These are phyloP conservation scores for Camillea tinctor DNA, from an alignment of 2,329 filamentous ascomycete species.

Conservation along the genomic window DNA sequence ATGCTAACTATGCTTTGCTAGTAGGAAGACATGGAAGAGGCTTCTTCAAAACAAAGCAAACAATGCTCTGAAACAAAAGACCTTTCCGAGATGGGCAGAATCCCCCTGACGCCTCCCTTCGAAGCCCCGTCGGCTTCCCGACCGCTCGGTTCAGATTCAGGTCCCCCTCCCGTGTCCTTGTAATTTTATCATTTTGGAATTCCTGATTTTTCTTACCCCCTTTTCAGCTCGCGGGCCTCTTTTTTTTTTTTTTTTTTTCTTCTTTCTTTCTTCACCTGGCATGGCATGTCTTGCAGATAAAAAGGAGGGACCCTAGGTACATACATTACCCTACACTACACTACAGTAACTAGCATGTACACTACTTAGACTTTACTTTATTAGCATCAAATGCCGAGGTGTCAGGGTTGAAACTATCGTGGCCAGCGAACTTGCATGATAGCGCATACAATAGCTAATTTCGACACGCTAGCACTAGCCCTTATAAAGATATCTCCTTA, in stretches of 20 bases:
- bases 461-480: neutral
- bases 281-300: neutral
- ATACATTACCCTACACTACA: neutral
- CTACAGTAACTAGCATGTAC: neutral
- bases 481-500: neutral
- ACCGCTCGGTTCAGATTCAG: slow-evolving; percentile 8
- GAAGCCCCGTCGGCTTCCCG: neutral
- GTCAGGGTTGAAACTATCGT: neutral
- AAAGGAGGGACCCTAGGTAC: neutral
- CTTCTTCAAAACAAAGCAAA: slow-evolving; percentile 1
- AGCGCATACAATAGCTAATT: neutral
- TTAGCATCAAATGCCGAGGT: neutral
- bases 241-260: no score
- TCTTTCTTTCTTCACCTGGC: no score
- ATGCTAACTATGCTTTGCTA: neutral
- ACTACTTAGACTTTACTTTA: neutral
- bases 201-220: neutral
- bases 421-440: neutral
- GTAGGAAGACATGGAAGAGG: neutral
- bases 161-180: neutral
- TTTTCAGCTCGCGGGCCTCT: neutral
- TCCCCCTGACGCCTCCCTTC: neutral
- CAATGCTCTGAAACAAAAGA: neutral
- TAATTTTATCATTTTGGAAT: neutral
- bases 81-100: neutral